A percentile compares a stretch with the other conserved stretches of the same genome.
phyloP scores from a whole-genome alignment of 2,329 filamentous ascomycete genomes.

The Fusarium camptoceras region DNA sequence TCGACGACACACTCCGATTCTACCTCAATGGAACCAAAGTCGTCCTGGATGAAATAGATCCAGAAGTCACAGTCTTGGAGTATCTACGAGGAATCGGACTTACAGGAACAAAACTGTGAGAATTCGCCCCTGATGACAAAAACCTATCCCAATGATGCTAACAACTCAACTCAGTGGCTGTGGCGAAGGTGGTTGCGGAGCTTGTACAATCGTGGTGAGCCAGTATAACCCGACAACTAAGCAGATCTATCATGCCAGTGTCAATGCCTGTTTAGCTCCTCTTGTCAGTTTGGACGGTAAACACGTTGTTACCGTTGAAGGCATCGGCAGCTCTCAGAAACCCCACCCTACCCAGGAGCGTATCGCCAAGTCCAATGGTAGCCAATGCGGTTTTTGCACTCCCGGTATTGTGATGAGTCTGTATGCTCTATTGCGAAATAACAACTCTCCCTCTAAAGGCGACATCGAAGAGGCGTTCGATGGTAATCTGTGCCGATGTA shows the following conservation, averaged over 20 bases:
- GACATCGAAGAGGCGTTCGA: slow-evolving; percentile 97
- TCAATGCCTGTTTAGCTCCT: slow-evolving; percentile 95
- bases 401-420: slow-evolving; percentile 98
- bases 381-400: slow-evolving; percentile 94
- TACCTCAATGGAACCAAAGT: slow-evolving; percentile 95
- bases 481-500: slow-evolving; percentile 95
- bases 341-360: slow-evolving; percentile 93
- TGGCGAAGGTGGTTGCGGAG: slow-evolving; percentile 95
- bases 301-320: slow-evolving; percentile 97
- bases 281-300: slow-evolving; percentile 95
- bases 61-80: slow-evolving; percentile 90
- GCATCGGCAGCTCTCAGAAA: slow-evolving; percentile 86
- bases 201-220: slow-evolving; percentile 94
- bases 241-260: slow-evolving; percentile 93
- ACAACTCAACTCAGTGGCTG: slow-evolving; percentile 70
- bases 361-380: slow-evolving; percentile 90
- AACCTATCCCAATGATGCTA: slow-evolving; percentile 1
- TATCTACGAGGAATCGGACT: slow-evolving; percentile 93
- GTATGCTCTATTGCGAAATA: slow-evolving; percentile 91
- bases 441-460: slow-evolving; percentile 78
- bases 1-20: slow-evolving; percentile 90
- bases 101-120: slow-evolving; percentile 89
- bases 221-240: slow-evolving; percentile 94
- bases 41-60: slow-evolving; percentile 85
- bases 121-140: slow-evolving; percentile 34